Conservation (phyloP, 352 stramenopile genomes). For the Phytophthora capsici region DNA sequence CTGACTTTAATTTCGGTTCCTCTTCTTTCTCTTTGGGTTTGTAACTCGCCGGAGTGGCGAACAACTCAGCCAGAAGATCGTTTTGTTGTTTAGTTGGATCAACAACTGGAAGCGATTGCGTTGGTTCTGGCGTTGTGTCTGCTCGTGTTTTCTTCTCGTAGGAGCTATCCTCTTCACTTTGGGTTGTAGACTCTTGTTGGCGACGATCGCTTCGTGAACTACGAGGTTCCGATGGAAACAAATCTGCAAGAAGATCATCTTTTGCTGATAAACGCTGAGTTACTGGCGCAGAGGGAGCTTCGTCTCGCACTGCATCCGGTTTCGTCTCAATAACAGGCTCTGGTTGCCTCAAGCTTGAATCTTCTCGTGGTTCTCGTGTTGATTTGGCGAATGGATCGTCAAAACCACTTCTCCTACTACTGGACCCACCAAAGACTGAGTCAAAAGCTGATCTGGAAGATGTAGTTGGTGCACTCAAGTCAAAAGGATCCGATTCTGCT, state of each 20-base stretch:
- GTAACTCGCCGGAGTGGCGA: constrained; percentile 13
- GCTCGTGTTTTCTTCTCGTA: constrained; percentile 15
- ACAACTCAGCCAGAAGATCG: constrained; percentile 41
- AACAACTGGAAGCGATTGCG: background rate
- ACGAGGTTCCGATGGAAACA: constrained; percentile 34
- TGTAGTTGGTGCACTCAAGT: constrained; percentile 9
- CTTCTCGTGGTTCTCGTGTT: constrained; percentile 1
- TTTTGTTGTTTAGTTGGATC: constrained; percentile 27
- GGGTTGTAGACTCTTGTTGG: constrained; percentile 7
- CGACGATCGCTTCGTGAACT: constrained; percentile 7
- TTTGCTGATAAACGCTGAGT: constrained; percentile 33
- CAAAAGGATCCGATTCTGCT: constrained; percentile 22
- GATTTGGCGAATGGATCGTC: constrained; percentile 29
- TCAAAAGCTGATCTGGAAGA: constrained; percentile 32
- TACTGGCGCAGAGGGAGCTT: background rate
- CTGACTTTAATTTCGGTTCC: background rate
- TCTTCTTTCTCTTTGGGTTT: constrained; percentile 4
- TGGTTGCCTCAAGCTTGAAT: constrained; percentile 3
- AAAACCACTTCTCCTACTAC: constrained; percentile 14
- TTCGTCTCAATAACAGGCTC: constrained; percentile 1
- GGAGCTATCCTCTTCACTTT: background rate
- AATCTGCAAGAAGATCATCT: constrained; percentile 48
- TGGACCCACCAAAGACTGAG: constrained; percentile 35
- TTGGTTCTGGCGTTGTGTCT: background rate
- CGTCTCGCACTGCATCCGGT: background rate